Base-by-base conservation (phyloP, 2,329 filamentous ascomycete genomes). In the Aspergillus piperis region DNA sequence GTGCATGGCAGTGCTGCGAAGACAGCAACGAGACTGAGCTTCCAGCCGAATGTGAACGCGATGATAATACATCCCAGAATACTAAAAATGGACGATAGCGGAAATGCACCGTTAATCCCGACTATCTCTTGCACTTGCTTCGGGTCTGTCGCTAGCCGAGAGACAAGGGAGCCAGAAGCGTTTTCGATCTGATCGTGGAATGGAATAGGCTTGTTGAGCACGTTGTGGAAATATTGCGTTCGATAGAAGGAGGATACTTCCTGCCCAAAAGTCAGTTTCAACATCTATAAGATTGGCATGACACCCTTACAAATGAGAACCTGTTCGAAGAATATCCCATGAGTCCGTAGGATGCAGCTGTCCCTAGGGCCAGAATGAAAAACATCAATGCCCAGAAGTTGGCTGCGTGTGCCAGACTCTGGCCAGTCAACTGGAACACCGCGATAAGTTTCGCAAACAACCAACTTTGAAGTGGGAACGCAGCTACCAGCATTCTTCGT, bases 31-130 rank as follows among this genome's bases (percentile, higher is more conserved):
- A 92, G 76, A 0, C 88, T 86, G 8, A 94, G 80, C 71, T 92
- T 93, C 90, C 90, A 93, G 1, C 88, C 88, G 70, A 89, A 91
- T 3, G 83, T 79, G 67, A 91, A 92, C 1, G 88, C 82, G 54
- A 93, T 88, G 47, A 83, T 78, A 13, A 91, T 75, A 7, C 84
- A 86, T 0, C 89, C 90, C 8, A 86, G 67, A 3, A 93, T 75
- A 52, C 85, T 88, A 70, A 91, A 88, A 21, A 89, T 70, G 8
- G 88, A 86, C 19, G 88, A 84, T 64, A 90, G 81, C 2, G 86
- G 80, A 51, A 82, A 73, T 7, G 72, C 73, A 19, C 78, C 69
- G 32, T 81, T 83, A 0, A 78, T 66, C 0, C 82, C 81, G 17
- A 85, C 71, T 3, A 84, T 67, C 60, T 85, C 82, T 66, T 81